These are phyloP conservation scores for Hygrophila difformis DNA, from an alignment of 257 asterid species.

Conservation along the genomic window DNA sequence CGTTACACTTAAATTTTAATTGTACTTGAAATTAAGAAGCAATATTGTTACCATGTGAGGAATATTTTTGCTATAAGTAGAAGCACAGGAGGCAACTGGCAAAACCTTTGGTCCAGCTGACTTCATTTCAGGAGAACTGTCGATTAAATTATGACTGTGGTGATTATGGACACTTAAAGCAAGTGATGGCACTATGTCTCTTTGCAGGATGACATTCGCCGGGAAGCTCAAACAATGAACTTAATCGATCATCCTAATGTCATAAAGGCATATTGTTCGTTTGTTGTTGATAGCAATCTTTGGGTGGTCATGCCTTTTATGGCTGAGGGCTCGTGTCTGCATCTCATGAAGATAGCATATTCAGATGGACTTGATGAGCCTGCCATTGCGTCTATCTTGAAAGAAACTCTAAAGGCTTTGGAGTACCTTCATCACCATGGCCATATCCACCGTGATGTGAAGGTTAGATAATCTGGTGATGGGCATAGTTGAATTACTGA, in stretches of 20 bases:
- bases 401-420: slow-evolving; percentile 95
- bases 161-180: slow-evolving; percentile 4
- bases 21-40: too few relatives aligned
- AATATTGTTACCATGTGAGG: too few relatives aligned
- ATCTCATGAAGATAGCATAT: slow-evolving; percentile 94
- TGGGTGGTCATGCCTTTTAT: slow-evolving; percentile 98
- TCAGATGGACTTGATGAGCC: slow-evolving; percentile 96
- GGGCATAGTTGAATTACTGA: slow-evolving; percentile 11
- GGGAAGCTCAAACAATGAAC: slow-evolving; percentile 97
- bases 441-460: slow-evolving; percentile 96
- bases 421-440: slow-evolving; percentile 92
- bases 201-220: slow-evolving; percentile 89
- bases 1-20: too few relatives aligned
- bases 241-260: slow-evolving; percentile 93
- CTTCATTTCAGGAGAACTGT: too few relatives aligned
- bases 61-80: too few relatives aligned
- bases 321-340: slow-evolving; percentile 99
- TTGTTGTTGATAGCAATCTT: slow-evolving; percentile 89
- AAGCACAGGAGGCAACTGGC: too few relatives aligned
- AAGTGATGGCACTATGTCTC: not conserved
- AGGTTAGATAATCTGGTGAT: slow-evolving; percentile 54
- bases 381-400: slow-evolving; percentile 76
- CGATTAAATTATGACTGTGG: not conserved
- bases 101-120: too few relatives aligned
- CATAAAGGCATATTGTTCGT: slow-evolving; percentile 80